Base-by-base conservation (phyloP, 208 protist species). In the Endotrypanum monterogeii region DNA sequence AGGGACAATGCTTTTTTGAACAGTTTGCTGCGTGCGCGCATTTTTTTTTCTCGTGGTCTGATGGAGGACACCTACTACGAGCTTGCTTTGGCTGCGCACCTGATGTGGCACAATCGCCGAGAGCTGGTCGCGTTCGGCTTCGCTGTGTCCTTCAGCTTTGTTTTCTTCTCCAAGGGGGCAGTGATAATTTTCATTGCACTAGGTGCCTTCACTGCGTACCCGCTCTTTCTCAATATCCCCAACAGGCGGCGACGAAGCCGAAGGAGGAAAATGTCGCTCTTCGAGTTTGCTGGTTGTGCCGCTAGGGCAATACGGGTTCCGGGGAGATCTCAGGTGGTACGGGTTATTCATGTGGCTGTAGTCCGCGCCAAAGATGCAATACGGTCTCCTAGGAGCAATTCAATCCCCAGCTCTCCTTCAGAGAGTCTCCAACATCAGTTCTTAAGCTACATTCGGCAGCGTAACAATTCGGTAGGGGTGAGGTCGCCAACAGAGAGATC, bases 11-110 rank as follows among this genome's bases (percentile, higher is more conserved):
- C 73, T 25, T 57, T 94, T 37, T 73, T 96, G 25, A 96, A 96
- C 71, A 88, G 88, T 39, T 79, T 96, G 44, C 80, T 91, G 46
- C 84, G 92, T 0, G 83, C 89, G 28, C 79, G 86, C 41, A 58
- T 96, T 4, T 96, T 96, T 70, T 96, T 92, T 65, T 79, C 79
- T 4, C 87, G 89, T 51, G 92, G 92, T 16, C 74, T 96, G 51
- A 87, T 94, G 69, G 78, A 85, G 37, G 92, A 96, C 73, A 89
- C 87, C 52, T 96, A 90, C 71, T 91, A 89, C 50, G 92, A 96
- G 68, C 67, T 94, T 12, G 88, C 84, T 4, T 84, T 94, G 11
- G 66, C 89, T 37, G 80, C 90, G 35, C 84, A 94, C 66, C 69
- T 85, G 6, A 18, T 88, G 8, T 78, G 82, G 7, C 80, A 78